Conservation (phyloP, 2,329 filamentous ascomycete genomes). For the Dactylonectria estremocensis region DNA sequence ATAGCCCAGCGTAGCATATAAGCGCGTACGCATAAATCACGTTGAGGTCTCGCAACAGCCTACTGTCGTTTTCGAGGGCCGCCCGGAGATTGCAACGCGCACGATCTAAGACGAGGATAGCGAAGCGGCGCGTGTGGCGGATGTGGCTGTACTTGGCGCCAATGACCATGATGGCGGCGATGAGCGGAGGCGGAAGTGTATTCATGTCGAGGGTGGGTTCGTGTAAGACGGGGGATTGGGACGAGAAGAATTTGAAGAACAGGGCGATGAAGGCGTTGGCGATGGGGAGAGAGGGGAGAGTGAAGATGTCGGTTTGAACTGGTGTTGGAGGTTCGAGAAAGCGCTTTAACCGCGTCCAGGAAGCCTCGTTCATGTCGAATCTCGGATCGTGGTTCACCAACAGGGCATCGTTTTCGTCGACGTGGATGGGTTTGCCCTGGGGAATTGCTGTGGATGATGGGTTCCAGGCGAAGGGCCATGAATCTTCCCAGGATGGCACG, state of each 20-base stretch:
- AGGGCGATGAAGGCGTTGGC: constrained; percentile 13
- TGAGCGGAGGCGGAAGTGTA: not conserved
- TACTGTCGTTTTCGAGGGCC: not conserved
- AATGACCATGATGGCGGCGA: constrained; percentile 13
- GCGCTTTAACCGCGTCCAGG: not conserved
- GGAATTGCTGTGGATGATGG: constrained; percentile 1
- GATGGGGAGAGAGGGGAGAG: not conserved
- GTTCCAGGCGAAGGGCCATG: constrained; percentile 3
- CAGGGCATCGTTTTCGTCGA: not conserved
- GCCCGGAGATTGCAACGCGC: constrained; percentile 7
- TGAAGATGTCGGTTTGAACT: not conserved
- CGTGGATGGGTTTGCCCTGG: not conserved
- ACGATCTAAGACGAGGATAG: constrained; percentile 8
- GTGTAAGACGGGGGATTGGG: constrained; percentile 13
- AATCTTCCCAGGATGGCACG: not conserved
- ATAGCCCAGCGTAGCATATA: constrained; percentile 10
- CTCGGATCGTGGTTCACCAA: constrained; percentile 4
- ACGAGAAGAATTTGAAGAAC: constrained; percentile 9
- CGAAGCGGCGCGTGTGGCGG: constrained; percentile 11
- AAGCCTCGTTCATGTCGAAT: constrained; percentile 2
- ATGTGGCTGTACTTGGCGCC: constrained; percentile 16
- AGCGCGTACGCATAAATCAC: constrained; percentile 3
- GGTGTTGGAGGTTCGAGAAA: not conserved
- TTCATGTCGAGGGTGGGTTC: constrained; percentile 3
- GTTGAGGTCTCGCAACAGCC: not conserved